These are phyloP conservation scores for Loxodes magnus DNA, from an alignment of 73 alveolate species.

Conservation along the genomic window DNA sequence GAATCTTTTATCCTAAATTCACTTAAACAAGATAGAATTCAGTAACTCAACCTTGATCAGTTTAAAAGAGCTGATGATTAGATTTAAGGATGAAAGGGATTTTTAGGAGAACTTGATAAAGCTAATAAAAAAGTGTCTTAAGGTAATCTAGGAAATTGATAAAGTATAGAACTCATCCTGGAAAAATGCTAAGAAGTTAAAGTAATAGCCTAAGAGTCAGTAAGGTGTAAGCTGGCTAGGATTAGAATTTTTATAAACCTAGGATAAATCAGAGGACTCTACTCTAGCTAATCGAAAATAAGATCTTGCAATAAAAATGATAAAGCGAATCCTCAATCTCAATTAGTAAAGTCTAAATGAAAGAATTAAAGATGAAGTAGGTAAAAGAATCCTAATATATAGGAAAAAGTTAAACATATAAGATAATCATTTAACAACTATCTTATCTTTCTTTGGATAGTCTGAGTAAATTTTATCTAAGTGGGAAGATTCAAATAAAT, in stretches of 20 bases:
- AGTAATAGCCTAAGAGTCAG: too few relatives aligned
- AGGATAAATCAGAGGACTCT: background rate
- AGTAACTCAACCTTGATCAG: slow-evolving; percentile 15
- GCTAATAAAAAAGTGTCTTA: slow-evolving; percentile 9
- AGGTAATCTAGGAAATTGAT: slow-evolving; percentile 14
- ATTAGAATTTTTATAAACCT: background rate
- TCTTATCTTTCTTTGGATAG: too few relatives aligned
- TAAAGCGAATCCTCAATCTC: background rate
- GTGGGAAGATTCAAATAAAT: too few relatives aligned
- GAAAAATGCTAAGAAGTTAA: too few relatives aligned
- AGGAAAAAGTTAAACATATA: background rate
- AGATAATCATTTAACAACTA: too few relatives aligned
- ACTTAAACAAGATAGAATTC: slow-evolving; percentile 26
- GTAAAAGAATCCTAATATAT: background rate
- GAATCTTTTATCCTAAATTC: slow-evolving; percentile 36
- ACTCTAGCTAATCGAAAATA: background rate
- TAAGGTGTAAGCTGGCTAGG: background rate
- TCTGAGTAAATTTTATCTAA: too few relatives aligned
- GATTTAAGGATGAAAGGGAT: slow-evolving; percentile 26
- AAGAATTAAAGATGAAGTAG: background rate
- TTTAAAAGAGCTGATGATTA: slow-evolving; percentile 10
- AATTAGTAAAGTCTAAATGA: background rate
- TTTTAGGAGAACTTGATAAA: slow-evolving; percentile 21
- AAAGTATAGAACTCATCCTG: too few relatives aligned
- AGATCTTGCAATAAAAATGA: background rate